Base-by-base conservation (phyloP, 2,329 filamentous ascomycete genomes). In the Colletotrichum agaves region DNA sequence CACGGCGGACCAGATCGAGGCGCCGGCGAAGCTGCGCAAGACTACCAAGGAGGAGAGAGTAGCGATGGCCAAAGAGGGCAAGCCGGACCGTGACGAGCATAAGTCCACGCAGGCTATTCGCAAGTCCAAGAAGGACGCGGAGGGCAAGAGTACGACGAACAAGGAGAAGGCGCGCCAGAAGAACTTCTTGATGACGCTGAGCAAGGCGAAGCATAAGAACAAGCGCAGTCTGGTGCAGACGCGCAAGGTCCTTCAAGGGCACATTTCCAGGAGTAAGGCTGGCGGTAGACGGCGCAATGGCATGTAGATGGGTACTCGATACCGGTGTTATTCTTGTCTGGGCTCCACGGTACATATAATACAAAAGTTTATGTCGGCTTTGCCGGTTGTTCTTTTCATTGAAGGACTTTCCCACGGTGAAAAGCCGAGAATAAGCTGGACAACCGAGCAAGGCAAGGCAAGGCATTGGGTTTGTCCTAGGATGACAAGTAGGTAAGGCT, bases 171-270 rank as follows among this genome's bases (percentile, higher is more conserved):
- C 92, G 46, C 86, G 95, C 73, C 93, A 93, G 87, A 99, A 99
- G 92, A 99, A 99, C 80, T 97, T 99, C 81, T 78, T 99, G 74
- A 99, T 99, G 96, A 98, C 95, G 43, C 82, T 99, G 68, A 93
- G 95, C 67, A 98, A 99, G 85, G 96, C 96, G 11, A 97, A 96
- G 85, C 88, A 87, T 72, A 99, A 98, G 86, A 91, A 96, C 76
- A 98, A 98, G 90, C 88, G 94, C 75, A 97, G 93, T 87, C 82
- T 99, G 79, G 88, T 93, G 12, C 91, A 98, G 81, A 94, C 93
- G 71, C 88, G 88, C 75, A 93, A 91, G 81, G 88, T 94, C 39
- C 80, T 98, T 72, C 91, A 88, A 77, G 92, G 90, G 2, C 95
- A 98, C 79, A 86, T 95, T 31, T 90, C 94, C 64, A 87, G 94